Evolutionary conservation across 208 protist species (phyloP), one percentile per base, ranked within the genome.

Genomic region (Acanthamoeba lenticulata): DNA sequence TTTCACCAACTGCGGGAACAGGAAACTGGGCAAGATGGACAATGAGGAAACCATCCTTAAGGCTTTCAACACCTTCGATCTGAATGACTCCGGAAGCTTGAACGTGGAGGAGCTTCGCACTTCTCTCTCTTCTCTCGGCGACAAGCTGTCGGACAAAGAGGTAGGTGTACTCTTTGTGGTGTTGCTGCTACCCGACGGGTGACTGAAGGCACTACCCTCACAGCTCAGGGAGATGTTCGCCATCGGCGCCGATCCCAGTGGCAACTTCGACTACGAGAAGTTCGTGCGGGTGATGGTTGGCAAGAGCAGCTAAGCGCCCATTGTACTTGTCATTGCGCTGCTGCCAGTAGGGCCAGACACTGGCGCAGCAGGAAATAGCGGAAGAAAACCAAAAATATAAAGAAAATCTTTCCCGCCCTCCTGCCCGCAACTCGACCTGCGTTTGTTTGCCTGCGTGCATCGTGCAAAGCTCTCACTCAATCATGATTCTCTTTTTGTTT

Each of bases 221-320:
- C 67, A 94, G 90, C n/a, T 94, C 15, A 19, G 90, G 38, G 90
- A 94, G 69, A 36, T 94, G 72, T 55, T 93, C 62, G 65, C 57
- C 3, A 5, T 36, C 1, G 86, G 90, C 34, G 62, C 55, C 24
- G 90, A 94, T 44, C 27, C 36, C 6, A 27, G 21, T 3, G 90
- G 90, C 67, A 94, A 65, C 42, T 94, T 94, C 55, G 17, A 94
- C 38, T 94, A 94, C 55, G 90, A 94, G 42, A 94, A 94, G 69
- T 94, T 94, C 67, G 69, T 85, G 17, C 6, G 15, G 55, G 24
- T 94, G 15, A 94, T 94, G 47, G 67, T 94, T 4, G 90, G 90
- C 44, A 94, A 94, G 85, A 69, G 42, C 69, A 44, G n/a, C 57
- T 67, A 67, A 32, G n/a, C 57, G n/a, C n/a, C n/a, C n/a, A n/a